These are phyloP conservation scores for Setomelanomma holmii DNA, from an alignment of 2,329 filamentous ascomycete species.

Conservation along the genomic window DNA sequence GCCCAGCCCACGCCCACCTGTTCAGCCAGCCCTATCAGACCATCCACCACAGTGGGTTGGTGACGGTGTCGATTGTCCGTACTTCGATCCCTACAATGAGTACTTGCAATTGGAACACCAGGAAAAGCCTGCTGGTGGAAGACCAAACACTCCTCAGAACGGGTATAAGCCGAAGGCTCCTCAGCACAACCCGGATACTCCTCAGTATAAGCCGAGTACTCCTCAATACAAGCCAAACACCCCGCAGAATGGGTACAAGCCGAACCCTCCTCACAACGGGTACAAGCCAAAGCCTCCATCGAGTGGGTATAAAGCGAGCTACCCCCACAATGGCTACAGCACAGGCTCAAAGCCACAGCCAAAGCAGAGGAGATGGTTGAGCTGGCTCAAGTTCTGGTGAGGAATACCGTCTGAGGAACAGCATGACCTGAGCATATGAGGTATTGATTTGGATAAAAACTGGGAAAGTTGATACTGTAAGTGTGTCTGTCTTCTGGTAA, in stretches of 20 bases:
- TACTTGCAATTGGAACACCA: neutral
- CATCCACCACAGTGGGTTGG: conserved; percentile 7
- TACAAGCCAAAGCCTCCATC: neutral
- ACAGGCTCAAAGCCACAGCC: neutral
- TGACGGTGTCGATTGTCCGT: conserved; percentile 22
- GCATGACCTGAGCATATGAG: neutral
- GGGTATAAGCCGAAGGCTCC: neutral
- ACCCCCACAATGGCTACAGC: neutral
- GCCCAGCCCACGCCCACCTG: neutral
- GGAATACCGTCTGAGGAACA: neutral
- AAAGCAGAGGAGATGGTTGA: neutral
- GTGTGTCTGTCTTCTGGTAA: neutral
- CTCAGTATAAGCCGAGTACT: too few species aligned
- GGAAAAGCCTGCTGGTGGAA: neutral
- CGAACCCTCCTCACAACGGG: neutral
- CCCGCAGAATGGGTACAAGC: neutral
- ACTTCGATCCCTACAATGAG: conserved; percentile 4
- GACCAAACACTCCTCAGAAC: neutral
- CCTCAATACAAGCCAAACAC: neutral
- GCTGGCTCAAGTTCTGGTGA: conserved; percentile 1
- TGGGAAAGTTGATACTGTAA: neutral
- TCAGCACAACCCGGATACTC: too few species aligned
- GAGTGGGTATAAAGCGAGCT: neutral
- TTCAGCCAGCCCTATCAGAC: neutral
- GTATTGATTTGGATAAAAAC: neutral